Evolutionary conservation across 2,329 filamentous ascomycete species (phyloP), one percentile per base, ranked within the genome.

Genomic region (Samsoniella hepiali): DNA sequence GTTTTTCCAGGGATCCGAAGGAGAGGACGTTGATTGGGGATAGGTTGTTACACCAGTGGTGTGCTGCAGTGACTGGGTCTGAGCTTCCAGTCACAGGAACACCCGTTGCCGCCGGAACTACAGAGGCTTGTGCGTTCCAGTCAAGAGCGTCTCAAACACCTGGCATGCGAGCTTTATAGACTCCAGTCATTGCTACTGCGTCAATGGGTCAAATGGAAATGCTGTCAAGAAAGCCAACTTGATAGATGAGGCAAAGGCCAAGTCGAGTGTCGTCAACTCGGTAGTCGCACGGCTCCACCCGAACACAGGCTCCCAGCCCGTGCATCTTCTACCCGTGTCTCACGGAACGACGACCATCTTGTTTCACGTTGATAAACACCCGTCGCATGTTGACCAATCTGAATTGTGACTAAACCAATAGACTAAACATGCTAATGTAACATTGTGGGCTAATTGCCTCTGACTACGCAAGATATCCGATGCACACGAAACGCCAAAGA

Each of bases 381-480:
- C 31, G 15, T 40, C 10, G 29, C 15, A 49, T 31, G 22, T 13
- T 38, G 8, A 45, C 17, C 58, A 47, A 54, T 61, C 38, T 61
- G 58, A 36, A 55, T 34, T 54, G 4, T 36, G 17, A 17, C n/a
- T 45, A 3, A 47, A 62, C 50, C 49, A 47, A 54, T 38, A 50
- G n/a, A 55, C 49, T 62, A 62, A 62, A 47, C 38, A 54, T 62
- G 58, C 50, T 62, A 55, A 62, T 62, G 50, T 47, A 62, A 62
- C 58, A 55, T 62, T 60, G 58, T 54, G 29, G 58, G 58, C 58
- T 15, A 61, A 61, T 54, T 36, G 38, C 58, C 58, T 29, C 32
- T 6, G 27, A 54, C 49, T 31, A 62, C 50, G 32, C 58, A 55
- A 62, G 29, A 62, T 55, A 62, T 47, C 31, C 49, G 27, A 62